Evolutionary conservation across 2,329 filamentous ascomycete genomes (phyloP), one percentile per base, ranked within the genome.

Genomic region (Coniochaeta sp.): DNA sequence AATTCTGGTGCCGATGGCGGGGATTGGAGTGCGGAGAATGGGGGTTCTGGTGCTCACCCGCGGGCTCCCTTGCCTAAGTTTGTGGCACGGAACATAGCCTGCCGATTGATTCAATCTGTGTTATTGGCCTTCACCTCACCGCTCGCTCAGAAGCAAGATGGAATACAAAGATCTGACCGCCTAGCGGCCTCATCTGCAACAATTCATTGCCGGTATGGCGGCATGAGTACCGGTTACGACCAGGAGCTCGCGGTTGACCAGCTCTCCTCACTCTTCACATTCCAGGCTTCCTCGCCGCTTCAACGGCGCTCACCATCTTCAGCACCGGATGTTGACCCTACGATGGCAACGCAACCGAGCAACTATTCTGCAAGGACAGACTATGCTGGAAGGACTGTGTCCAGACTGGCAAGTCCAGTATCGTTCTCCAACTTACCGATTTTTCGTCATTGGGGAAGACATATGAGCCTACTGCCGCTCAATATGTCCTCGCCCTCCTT

Each of bases 391-490:
- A n/a, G n/a, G n/a, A n/a, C n/a, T n/a, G n/a, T n/a, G n/a, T n/a
- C n/a, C n/a, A n/a, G n/a, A n/a, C n/a, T n/a, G n/a, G n/a, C n/a
- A n/a, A n/a, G n/a, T n/a, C n/a, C n/a, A n/a, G n/a, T n/a, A n/a
- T n/a, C n/a, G n/a, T n/a, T 26, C 20, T 33, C 20, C 20, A 42
- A 12, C 18, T 26, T 22, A 10, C 38, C 14, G 38, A 42, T 26
- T 42, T n/a, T 24, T 42, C n/a, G 38, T 24, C 26, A 22, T 26
- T 42, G 38, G 38, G 32, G 38, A 18, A 40, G 24, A 24, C 22
- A 47, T 24, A 56, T 58, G 48, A 58, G 57, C 57, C 57, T 58
- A 52, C 53, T 56, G 52, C 54, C 56, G 54, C 51, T 48, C 56
- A 57, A 56, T 59, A 56, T 57, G 52, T 32, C 52, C 18, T 52